Conservation (phyloP, 106 monocot species). For the Dioscorea zingiberensis region DNA sequence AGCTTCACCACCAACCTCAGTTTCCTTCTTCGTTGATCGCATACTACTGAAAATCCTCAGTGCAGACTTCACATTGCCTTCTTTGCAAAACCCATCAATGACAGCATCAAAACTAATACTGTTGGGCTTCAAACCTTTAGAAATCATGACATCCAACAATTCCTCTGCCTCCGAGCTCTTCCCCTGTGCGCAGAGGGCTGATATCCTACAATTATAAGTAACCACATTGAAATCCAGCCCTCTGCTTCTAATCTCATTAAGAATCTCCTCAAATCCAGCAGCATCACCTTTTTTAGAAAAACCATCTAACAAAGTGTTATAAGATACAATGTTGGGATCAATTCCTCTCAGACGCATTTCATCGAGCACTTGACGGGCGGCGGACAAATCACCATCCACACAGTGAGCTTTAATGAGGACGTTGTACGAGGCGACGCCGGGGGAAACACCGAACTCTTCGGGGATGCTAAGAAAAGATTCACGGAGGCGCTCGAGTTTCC, state of each 20-base stretch:
- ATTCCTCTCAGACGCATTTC: constrained; percentile 40
- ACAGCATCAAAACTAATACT: constrained; percentile 37
- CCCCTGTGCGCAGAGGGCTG: constrained; percentile 32
- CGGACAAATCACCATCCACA: constrained; percentile 13
- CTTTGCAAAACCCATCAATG: constrained; percentile 50
- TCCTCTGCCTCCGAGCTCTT: constrained; percentile 47
- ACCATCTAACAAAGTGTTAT: constrained; percentile 50
- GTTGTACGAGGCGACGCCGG: constrained; percentile 43
- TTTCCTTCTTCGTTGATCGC: constrained; percentile 12
- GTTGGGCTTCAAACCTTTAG: constrained; percentile 38
- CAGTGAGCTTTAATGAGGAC: constrained; percentile 31
- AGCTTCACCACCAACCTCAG: too few species aligned
- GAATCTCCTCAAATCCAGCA: constrained; percentile 24
- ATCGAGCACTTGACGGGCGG: constrained; percentile 48
- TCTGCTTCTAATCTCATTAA: constrained; percentile 31
- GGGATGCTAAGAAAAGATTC: constrained; percentile 30
- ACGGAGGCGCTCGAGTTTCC: constrained; percentile 12
- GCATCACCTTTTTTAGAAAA: constrained; percentile 40
- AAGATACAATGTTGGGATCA: constrained; percentile 37
- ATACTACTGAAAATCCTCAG: constrained; percentile 44
- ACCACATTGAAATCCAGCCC: constrained; percentile 28
- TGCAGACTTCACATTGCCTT: constrained; percentile 41
- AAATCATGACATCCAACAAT: constrained; percentile 56
- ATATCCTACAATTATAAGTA: constrained; percentile 56
- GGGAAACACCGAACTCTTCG: constrained; percentile 15